Evolutionary conservation across 306 rosid species (phyloP).

Genomic region (Senna tora): DNA sequence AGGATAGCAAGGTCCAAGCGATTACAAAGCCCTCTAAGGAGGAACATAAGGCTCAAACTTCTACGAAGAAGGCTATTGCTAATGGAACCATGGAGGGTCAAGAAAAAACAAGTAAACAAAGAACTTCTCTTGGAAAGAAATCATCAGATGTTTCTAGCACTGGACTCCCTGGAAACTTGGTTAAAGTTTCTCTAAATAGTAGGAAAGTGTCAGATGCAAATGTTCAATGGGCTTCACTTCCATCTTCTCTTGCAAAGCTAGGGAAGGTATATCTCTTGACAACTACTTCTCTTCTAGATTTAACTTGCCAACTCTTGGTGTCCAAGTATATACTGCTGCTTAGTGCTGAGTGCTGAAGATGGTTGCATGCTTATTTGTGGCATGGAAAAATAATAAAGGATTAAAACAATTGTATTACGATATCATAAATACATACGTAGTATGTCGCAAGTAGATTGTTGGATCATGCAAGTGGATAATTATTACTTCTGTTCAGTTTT

Average conservation of each 20-base stretch:
- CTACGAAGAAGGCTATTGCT: conserved; percentile 58
- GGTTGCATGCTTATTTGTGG: conserved; percentile 10
- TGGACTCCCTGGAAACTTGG: conserved; percentile 75
- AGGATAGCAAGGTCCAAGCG: conserved; percentile 61
- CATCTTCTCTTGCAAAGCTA: conserved; percentile 87
- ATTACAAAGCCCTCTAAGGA: conserved; percentile 60
- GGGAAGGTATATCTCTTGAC: conserved; percentile 68
- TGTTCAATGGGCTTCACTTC: conserved; percentile 86
- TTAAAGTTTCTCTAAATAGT: conserved; percentile 65
- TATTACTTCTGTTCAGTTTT: conserved; percentile 1
- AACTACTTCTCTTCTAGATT: conserved; percentile 23
- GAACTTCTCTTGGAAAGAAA: conserved; percentile 64
- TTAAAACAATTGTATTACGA: not conserved
- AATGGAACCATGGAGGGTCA: conserved; percentile 64
- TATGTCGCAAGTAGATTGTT: conserved; percentile 15
- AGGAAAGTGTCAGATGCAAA: conserved; percentile 73
- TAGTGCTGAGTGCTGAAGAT: conserved; percentile 2
- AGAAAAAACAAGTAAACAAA: conserved; percentile 59
- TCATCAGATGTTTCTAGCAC: conserved; percentile 55
- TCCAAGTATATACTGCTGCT: conserved; percentile 14
- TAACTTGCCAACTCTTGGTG: conserved; percentile 17
- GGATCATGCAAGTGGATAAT: conserved; percentile 20
- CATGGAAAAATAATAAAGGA: not conserved
- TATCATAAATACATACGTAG: not conserved
- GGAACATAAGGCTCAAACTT: conserved; percentile 57